Evolutionary conservation across 1,284 basidiomycete genomes (phyloP).

Genomic region (Fomitopsis schrenkii): DNA sequence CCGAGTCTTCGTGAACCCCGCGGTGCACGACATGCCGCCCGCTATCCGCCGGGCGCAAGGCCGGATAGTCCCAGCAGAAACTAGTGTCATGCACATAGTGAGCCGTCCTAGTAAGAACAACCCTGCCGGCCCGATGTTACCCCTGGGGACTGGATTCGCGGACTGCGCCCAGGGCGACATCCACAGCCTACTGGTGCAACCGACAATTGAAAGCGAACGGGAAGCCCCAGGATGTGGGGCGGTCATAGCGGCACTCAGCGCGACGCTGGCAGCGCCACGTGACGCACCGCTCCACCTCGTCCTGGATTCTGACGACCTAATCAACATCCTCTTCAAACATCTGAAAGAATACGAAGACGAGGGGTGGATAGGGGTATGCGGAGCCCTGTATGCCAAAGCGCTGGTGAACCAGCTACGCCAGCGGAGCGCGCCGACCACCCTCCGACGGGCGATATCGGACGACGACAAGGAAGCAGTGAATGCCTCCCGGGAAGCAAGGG

Average conservation of each 20-base stretch:
- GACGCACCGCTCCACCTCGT: neutral
- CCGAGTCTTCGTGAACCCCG: neutral
- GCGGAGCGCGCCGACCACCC: neutral
- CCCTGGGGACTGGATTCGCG: too few species aligned
- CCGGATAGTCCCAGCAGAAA: neutral
- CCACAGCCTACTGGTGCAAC: too few species aligned
- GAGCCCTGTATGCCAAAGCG: neutral
- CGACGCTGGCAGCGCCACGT: too few species aligned
- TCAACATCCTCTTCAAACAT: too few species aligned
- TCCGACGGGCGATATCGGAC: neutral
- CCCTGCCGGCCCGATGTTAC: too few species aligned
- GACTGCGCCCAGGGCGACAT: too few species aligned
- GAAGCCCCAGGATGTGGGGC: too few species aligned
- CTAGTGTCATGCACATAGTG: too few species aligned
- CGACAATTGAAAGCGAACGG: too few species aligned
- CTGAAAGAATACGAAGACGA: neutral
- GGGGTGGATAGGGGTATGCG: constrained; percentile 2
- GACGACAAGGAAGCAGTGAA: neutral
- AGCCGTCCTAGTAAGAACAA: too few species aligned
- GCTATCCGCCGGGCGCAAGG: neutral
- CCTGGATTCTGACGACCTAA: neutral
- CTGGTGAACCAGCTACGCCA: neutral
- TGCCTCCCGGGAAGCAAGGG: neutral
- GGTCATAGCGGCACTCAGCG: too few species aligned
- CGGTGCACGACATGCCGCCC: neutral